Evolutionary conservation across 177 flowering plant genomes (phyloP).

Genomic region (Vitis hybrid): DNA sequence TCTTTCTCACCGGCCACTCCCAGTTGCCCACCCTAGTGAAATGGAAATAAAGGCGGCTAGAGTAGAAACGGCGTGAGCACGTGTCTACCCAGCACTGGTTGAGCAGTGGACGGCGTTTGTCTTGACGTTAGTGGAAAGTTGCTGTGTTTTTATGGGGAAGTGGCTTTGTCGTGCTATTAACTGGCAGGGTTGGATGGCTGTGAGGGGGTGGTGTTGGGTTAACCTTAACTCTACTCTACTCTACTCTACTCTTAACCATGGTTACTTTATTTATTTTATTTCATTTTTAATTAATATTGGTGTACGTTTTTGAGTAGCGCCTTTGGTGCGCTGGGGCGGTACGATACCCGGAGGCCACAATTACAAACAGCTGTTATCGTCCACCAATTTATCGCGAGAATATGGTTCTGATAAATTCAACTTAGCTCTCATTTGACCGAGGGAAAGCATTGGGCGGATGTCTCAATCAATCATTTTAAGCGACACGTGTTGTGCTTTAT

Average conservation of each 20-base stretch:
- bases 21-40: conserved; percentile 8
- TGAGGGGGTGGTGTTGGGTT: not conserved
- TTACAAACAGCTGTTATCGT: not conserved
- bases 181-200: conserved; percentile 40
- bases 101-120: conserved; percentile 27
- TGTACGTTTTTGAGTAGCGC: conserved; percentile 2
- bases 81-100: conserved; percentile 9
- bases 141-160: conserved; percentile 41
- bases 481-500: too few relatives aligned
- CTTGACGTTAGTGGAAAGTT: conserved; percentile 24
- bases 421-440: too few relatives aligned
- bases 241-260: conserved; percentile 2
- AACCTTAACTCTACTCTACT: not conserved
- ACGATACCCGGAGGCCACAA: not conserved
- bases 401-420: too few relatives aligned
- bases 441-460: too few relatives aligned
- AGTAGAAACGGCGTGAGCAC: conserved; percentile 12
- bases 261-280: conserved; percentile 7
- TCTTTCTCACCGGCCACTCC: conserved; percentile 17
- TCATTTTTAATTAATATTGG: not conserved
- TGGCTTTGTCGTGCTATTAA: conserved; percentile 50
- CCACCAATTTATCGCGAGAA: too few relatives aligned
- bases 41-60: conserved; percentile 22
- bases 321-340: conserved; percentile 8
- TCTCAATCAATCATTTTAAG: too few relatives aligned